These are phyloP conservation scores for Trichosanthes truncata DNA, from an alignment of 306 rosid genomes.

Conservation along the genomic window DNA sequence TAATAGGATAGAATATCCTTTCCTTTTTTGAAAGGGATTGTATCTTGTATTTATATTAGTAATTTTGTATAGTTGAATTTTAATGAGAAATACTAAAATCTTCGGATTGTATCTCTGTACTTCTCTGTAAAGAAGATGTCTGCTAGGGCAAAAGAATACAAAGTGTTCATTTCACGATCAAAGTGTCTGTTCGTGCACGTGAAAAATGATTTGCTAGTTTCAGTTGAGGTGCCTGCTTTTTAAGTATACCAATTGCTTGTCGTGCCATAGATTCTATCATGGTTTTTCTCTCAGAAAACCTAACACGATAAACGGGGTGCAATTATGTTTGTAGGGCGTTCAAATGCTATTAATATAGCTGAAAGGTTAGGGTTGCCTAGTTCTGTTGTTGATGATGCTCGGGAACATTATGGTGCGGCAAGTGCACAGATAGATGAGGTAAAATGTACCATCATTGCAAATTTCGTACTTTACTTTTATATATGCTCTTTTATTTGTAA, in stretches of 20 bases:
- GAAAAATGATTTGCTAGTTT: background rate
- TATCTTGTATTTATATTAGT: too few species aligned
- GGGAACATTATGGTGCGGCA: constrained; percentile 72
- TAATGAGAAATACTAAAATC: too few species aligned
- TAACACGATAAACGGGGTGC: background rate
- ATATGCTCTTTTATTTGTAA: background rate
- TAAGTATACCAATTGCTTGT: background rate
- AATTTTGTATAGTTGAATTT: too few species aligned
- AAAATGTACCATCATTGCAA: background rate
- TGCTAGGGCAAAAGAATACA: background rate
- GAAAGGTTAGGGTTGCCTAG: constrained; percentile 83
- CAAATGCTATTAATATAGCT: constrained; percentile 84
- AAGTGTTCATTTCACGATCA: background rate
- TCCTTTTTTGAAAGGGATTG: too few species aligned
- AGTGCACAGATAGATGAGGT: constrained; percentile 98
- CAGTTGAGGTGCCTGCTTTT: background rate
- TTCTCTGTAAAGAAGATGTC: background rate
- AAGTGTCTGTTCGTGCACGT: background rate
- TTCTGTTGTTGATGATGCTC: constrained; percentile 52
- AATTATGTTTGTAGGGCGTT: constrained; percentile 53
- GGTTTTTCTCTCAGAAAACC: background rate
- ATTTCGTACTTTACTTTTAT: background rate
- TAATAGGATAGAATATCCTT: too few species aligned
- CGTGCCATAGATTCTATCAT: background rate
- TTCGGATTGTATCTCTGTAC: too few species aligned